Base-by-base conservation (phyloP, 768 basidiomycete genomes). In the Tulasnella sp. region DNA sequence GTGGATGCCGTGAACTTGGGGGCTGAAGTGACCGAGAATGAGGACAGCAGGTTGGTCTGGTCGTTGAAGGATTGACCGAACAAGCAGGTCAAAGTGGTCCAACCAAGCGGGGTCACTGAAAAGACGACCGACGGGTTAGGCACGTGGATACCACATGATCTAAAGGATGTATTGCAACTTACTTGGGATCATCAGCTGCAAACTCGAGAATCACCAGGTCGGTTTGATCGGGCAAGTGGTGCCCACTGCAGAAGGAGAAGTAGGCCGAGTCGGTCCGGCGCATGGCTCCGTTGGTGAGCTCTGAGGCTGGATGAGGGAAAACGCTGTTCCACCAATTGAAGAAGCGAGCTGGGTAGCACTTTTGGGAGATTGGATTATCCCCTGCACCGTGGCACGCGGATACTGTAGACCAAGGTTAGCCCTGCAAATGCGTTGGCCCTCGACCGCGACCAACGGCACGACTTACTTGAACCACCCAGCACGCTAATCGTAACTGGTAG, bases 261-360 rank as follows among this genome's bases (percentile, higher is more conserved):
- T 99, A 99, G 16, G 92, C 93, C 0, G 96, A 96, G 85, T 93
- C 93, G 31, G 97, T 96, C 74, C 92, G 91, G 21, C 95, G 89
- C 89, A 97, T 93, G 4, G 97, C 97, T 46, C 97, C 97, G 85
- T 99, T 99, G 38, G 97, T 99, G 82, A 99, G 90, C 85, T 99
- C 97, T 16, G 97, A 96, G 1, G 96, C 97, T 0, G 97, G 97
- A 85, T 99, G 95, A 0, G 97, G 98, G 86, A 99, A 99, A n/a
- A 99, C 90, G 77, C 88, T 89, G 86, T 97, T 95, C 94, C 97
- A 98, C 97, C 98, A 99, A 75, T 92, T 88, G 88, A 99, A 99
- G 87, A 99, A 94, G 76, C 91, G 91, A n/a, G 94, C 92, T 1
- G 98, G 97, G 85, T 98, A 99, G 85, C 97, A 97, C 81, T 86